Evolutionary conservation across 371 early-diverging fungal genomes (phyloP), one percentile per base, ranked within the genome.

Genomic region (Zychaea mexicana): DNA sequence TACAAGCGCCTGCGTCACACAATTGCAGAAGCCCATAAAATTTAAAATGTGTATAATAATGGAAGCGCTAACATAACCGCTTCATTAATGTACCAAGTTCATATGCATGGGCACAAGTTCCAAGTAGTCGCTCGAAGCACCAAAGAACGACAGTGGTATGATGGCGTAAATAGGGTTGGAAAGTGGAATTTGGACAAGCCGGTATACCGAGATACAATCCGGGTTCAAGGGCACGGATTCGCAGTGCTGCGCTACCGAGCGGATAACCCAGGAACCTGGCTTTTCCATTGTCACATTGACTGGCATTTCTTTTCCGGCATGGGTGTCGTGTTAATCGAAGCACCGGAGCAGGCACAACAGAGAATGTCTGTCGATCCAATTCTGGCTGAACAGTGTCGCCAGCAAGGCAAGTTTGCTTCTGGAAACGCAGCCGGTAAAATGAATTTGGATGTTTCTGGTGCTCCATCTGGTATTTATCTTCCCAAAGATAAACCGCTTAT

Each of bases 61-160:
- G n/a, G n/a, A 46, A 10, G 12, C 12, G 26, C n/a, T 42, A 30
- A 30, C 31, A 27, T 0, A 12, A 22, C 12, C n/a, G 30, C 3
- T 28, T 6, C 27, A n/a, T n/a, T n/a, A n/a, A n/a, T 15, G 36
- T 36, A 36, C 36, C 36, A 1, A 38, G 72, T 91, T 83, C 94
- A 94, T 77, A 71, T 93, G 17, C 94, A 94, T 69, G 94, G 94
- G 8, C 92, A 94, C 72, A 70, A 70, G 24, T 94, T 94, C 84
- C 89, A 90, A 64, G 69, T 94, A 21, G 80, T 91, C 28, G 87
- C 68, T 32, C 71, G 78, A 24, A 83, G 85, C 61, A 69, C 70
- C n/a, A 69, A 72, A 33, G 24, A 33, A 10, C 30, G 49, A 1
- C 45, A 58, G 26, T 31, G 63, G 15, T 79, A 68, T 61, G 62